A percentile compares a stretch with the other conserved stretches of the same genome.
phyloP scores from a whole-genome alignment of 139 green algal species.

The Gonium pectorale region DNA sequence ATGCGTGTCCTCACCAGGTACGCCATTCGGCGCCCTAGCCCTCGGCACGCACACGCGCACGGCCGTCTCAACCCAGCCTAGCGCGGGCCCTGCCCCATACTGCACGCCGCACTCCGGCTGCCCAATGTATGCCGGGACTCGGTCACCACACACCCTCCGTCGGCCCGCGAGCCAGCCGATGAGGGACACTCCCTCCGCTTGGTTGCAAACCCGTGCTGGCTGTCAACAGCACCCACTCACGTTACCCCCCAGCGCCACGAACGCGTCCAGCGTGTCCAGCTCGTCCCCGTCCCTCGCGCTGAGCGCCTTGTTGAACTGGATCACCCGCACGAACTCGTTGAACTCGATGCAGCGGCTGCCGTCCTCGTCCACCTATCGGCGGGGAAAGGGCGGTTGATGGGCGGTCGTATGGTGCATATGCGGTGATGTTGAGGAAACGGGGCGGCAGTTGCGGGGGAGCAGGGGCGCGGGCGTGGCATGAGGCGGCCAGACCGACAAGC shows the following conservation, averaged over 20 bases:
- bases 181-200: too few species aligned
- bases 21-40: too few species aligned
- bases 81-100: too few species aligned
- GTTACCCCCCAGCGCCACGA: slow-evolving; percentile 85
- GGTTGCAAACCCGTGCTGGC: not conserved
- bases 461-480: not conserved
- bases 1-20: too few species aligned
- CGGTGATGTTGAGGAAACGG: not conserved
- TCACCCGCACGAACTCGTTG: slow-evolving; percentile 81
- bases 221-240: slow-evolving; percentile 40
- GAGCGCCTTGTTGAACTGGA: slow-evolving; percentile 81
- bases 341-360: slow-evolving; percentile 83
- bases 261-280: slow-evolving; percentile 84
- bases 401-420: too few species aligned
- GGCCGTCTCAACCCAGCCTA: too few species aligned
- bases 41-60: too few species aligned
- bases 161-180: not conserved
- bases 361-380: slow-evolving; percentile 77
- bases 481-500: too few species aligned
- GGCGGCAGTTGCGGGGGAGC: not conserved
- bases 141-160: too few species aligned
- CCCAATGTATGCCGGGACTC: too few species aligned
- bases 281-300: slow-evolving; percentile 65
- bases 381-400: not conserved
- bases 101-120: too few species aligned